A percentile compares a stretch with the other conserved stretches of the same genome.
Conservation (phyloP, 75 land plant genomes). For the Picea glauca region DNA sequence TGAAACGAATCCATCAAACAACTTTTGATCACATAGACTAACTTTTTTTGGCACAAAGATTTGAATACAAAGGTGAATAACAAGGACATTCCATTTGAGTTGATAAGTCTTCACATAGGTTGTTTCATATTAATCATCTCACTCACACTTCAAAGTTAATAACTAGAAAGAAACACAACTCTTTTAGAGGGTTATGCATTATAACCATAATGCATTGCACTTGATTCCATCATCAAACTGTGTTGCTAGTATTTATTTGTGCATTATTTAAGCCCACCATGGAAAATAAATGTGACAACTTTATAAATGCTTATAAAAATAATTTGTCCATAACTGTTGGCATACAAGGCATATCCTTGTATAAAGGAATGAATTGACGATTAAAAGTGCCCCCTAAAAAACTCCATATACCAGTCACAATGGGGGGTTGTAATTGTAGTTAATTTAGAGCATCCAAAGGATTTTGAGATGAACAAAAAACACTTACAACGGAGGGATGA, state of each 20-base stretch:
- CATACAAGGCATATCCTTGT: neutral
- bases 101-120: neutral
- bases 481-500: no score
- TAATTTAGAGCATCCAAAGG: neutral
- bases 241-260: neutral
- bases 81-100: neutral
- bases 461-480: neutral
- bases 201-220: neutral
- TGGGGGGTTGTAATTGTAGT: neutral
- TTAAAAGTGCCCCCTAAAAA: neutral
- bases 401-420: neutral
- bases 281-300: neutral
- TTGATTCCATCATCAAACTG: neutral
- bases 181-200: neutral
- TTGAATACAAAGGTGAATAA: neutral
- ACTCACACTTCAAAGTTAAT: neutral
- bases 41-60: no score
- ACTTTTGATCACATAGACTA: no score
- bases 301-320: neutral
- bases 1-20: no score
- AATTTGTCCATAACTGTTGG: neutral
- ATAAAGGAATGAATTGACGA: neutral
- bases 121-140: neutral
- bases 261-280: neutral
- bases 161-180: neutral